phyloP scores from a whole-genome alignment of 495 filamentous ascomycete genomes.

The Penicillium lividum region DNA sequence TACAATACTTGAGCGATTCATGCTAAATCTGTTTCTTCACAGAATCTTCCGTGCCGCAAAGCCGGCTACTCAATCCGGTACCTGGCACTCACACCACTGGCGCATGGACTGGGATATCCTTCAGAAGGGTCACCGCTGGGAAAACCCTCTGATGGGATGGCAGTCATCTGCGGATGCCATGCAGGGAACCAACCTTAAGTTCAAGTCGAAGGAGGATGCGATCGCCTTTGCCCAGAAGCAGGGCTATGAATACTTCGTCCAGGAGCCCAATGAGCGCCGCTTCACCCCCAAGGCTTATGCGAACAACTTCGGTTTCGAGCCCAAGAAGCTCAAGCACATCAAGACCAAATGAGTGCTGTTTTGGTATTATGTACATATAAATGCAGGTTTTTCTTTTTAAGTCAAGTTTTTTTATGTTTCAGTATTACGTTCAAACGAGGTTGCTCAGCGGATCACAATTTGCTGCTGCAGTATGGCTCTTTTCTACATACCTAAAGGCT shows the following conservation, averaged over 20 bases:
- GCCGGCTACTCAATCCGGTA: conserved; percentile 90
- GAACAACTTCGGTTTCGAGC: conserved; percentile 86
- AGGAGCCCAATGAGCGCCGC: conserved; percentile 88
- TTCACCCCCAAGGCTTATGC: conserved; percentile 93
- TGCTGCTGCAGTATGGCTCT: background rate
- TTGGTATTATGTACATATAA: conserved; percentile 50
- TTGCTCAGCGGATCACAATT: background rate
- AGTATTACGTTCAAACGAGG: background rate
- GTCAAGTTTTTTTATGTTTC: background rate
- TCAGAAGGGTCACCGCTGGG: conserved; percentile 87
- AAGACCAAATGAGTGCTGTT: conserved; percentile 74
- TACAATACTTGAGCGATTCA: background rate
- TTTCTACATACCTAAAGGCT: background rate
- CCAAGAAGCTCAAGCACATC: conserved; percentile 87
- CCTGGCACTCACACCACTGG: conserved; percentile 81
- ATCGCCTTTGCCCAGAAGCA: conserved; percentile 97
- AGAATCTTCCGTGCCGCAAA: conserved; percentile 92
- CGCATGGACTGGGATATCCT: conserved; percentile 98
- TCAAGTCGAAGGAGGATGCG: conserved; percentile 93
- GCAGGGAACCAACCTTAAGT: conserved; percentile 88
- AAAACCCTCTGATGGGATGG: conserved; percentile 98
- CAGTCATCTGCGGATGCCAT: conserved; percentile 90
- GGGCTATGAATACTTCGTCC: conserved; percentile 98
- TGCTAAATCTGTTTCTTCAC: conserved; percentile 26
- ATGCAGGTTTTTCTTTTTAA: conserved; percentile 22